These are phyloP conservation scores for Lentinula raphanica DNA, from an alignment of 768 basidiomycete species.

Conservation along the genomic window DNA sequence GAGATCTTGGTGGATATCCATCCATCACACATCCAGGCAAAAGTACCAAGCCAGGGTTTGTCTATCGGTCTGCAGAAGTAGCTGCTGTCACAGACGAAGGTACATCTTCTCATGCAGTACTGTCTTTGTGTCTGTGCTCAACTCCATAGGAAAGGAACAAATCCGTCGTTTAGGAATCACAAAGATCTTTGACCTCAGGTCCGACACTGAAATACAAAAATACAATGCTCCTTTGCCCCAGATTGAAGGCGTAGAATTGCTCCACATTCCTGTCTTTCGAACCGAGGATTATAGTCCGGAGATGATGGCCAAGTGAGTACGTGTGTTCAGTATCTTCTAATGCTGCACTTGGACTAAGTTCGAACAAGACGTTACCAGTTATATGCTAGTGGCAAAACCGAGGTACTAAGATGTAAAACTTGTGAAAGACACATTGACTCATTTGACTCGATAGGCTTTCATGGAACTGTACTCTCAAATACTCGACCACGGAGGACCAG, in stretches of 20 bases:
- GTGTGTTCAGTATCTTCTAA: slow-evolving; percentile 20
- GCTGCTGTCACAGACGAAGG: slow-evolving; percentile 69
- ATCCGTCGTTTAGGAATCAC: slow-evolving; percentile 59
- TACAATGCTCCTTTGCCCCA: slow-evolving; percentile 60
- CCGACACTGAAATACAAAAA: slow-evolving; percentile 73
- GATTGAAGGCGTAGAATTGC: slow-evolving; percentile 58
- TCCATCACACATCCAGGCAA: slow-evolving; percentile 40
- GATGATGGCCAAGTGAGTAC: slow-evolving; percentile 76
- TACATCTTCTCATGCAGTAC: slow-evolving; percentile 16
- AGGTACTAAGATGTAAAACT: slow-evolving; percentile 38
- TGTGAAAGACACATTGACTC: not conserved
- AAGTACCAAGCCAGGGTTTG: slow-evolving; percentile 50
- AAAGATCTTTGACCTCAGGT: slow-evolving; percentile 72
- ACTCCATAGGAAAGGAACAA: slow-evolving; percentile 45
- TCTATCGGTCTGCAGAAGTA: slow-evolving; percentile 70
- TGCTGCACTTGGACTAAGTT: slow-evolving; percentile 5
- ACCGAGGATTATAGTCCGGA: slow-evolving; percentile 80
- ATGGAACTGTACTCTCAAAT: slow-evolving; percentile 81
- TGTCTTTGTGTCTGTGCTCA: not conserved
- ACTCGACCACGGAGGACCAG: slow-evolving; percentile 61
- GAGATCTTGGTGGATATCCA: slow-evolving; percentile 65
- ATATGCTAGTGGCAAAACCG: slow-evolving; percentile 76
- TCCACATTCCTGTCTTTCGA: slow-evolving; percentile 61
- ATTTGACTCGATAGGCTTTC: slow-evolving; percentile 49
- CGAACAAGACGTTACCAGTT: slow-evolving; percentile 56